Evolutionary conservation across 192 early-diverging fungal species (phyloP).

Genomic region (Linnemannia exigua): DNA sequence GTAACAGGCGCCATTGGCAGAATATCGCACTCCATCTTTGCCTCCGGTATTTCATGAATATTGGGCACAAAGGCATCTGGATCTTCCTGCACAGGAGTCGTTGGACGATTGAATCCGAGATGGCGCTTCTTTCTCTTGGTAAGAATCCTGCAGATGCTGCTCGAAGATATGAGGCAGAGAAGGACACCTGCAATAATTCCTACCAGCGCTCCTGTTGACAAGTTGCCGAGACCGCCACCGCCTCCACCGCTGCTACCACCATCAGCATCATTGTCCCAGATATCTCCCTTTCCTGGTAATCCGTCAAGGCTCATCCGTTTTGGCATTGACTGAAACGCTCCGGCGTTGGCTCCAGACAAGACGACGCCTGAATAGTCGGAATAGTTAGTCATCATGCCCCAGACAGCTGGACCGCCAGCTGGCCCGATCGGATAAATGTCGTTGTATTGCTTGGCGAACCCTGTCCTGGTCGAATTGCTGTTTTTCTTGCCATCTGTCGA

Average conservation of each 20-base stretch:
- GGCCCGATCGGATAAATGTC: slow-evolving; percentile 11
- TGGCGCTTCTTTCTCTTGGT: background rate
- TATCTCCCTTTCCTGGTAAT: background rate
- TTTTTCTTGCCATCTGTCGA: slow-evolving; percentile 10
- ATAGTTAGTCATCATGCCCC: slow-evolving; percentile 28
- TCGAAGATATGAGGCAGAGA: background rate
- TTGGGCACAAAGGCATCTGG: background rate
- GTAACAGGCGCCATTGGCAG: background rate
- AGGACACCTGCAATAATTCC: background rate
- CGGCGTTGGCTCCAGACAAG: slow-evolving; percentile 4
- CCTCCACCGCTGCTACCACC: background rate
- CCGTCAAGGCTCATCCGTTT: background rate
- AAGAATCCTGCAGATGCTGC: background rate
- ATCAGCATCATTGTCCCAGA: background rate
- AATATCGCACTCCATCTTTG: background rate
- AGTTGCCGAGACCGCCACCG: background rate
- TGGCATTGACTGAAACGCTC: background rate
- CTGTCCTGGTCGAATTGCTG: background rate
- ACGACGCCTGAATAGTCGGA: background rate
- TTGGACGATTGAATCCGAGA: background rate
- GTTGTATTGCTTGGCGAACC: background rate
- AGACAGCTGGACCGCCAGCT: slow-evolving; percentile 2
- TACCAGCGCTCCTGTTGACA: background rate
- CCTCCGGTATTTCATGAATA: background rate
- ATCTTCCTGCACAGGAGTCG: background rate